A percentile compares a stretch with the other conserved stretches of the same genome.
phyloP scores from a whole-genome alignment of 2,329 filamentous ascomycete genomes.

The Didymosphaeria variabile region DNA sequence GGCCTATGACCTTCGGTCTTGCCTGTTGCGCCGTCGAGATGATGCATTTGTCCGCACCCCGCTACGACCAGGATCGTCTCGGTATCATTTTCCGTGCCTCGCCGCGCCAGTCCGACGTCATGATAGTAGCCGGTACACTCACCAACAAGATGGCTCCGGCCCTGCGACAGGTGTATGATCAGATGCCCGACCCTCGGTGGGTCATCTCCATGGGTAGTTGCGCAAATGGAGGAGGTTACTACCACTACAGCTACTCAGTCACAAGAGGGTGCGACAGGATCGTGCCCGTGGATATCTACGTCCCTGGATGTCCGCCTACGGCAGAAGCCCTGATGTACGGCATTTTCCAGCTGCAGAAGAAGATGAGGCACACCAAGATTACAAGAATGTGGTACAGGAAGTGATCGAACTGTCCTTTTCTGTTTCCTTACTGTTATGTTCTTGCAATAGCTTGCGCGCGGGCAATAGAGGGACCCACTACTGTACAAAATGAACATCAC shows the following conservation, averaged over 20 bases:
- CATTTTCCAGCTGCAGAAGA: slow-evolving; percentile 80
- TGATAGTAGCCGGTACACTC: slow-evolving; percentile 92
- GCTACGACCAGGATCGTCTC: slow-evolving; percentile 88
- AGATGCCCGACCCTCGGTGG: slow-evolving; percentile 93
- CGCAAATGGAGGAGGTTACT: slow-evolving; percentile 85
- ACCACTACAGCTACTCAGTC: slow-evolving; percentile 85
- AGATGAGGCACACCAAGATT: slow-evolving; percentile 71
- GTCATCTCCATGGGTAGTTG: slow-evolving; percentile 86
- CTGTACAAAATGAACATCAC: slow-evolving; percentile 16
- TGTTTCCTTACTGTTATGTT: slow-evolving; percentile 20
- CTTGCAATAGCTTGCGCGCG: slow-evolving; percentile 7
- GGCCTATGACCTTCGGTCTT: slow-evolving; percentile 90
- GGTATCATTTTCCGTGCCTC: slow-evolving; percentile 93
- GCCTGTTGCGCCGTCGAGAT: slow-evolving; percentile 93
- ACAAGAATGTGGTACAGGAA: slow-evolving; percentile 68
- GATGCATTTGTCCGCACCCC: slow-evolving; percentile 93
- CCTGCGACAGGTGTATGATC: slow-evolving; percentile 89
- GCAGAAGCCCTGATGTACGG: slow-evolving; percentile 66
- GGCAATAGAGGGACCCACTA: slow-evolving; percentile 2
- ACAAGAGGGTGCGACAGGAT: slow-evolving; percentile 80
- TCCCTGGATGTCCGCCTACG: slow-evolving; percentile 74
- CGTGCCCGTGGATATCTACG: slow-evolving; percentile 84
- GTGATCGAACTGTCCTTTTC: slow-evolving; percentile 37
- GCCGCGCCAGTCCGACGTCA: slow-evolving; percentile 88
- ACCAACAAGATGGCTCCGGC: slow-evolving; percentile 98